Evolutionary conservation across 2,329 filamentous ascomycete genomes (phyloP).

Genomic region (Penicillium sumatraense): DNA sequence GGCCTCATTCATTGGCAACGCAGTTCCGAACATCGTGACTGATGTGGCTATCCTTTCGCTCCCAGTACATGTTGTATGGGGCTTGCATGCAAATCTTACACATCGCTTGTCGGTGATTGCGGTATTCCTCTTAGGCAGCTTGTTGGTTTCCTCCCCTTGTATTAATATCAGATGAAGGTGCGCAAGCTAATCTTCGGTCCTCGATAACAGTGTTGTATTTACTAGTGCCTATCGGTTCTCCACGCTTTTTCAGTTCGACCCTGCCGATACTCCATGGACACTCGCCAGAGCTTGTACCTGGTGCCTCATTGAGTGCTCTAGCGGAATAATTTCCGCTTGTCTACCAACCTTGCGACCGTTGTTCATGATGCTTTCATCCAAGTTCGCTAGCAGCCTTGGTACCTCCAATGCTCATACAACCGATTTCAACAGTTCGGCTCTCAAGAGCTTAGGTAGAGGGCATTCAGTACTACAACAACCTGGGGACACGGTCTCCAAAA

Average conservation of each 20-base stretch:
- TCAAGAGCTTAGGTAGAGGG: not conserved
- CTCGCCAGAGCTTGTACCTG: slow-evolving; percentile 53
- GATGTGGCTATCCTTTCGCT: slow-evolving; percentile 31
- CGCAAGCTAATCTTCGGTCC: too few species aligned
- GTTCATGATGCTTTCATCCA: slow-evolving; percentile 9
- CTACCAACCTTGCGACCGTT: slow-evolving; percentile 25
- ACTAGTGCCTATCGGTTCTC: slow-evolving; percentile 55
- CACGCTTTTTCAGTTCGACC: slow-evolving; percentile 52
- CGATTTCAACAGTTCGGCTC: not conserved
- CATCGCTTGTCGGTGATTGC: slow-evolving; percentile 23
- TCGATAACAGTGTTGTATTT: slow-evolving; percentile 46
- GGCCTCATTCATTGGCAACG: slow-evolving; percentile 57
- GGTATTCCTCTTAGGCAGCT: slow-evolving; percentile 18
- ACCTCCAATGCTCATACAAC: not conserved
- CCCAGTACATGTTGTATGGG: slow-evolving; percentile 32
- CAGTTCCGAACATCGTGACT: slow-evolving; percentile 41
- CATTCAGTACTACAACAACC: slow-evolving; percentile 3
- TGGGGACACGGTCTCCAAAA: slow-evolving; percentile 8
- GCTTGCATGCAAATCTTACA: slow-evolving; percentile 22
- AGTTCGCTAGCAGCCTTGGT: not conserved
- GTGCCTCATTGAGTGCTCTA: slow-evolving; percentile 55
- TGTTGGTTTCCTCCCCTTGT: slow-evolving; percentile 9
- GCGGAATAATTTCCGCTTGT: slow-evolving; percentile 32
- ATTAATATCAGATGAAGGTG: too few species aligned
- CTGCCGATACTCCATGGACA: slow-evolving; percentile 51